Evolutionary conservation across 306 rosid species (phyloP).

Genomic region (Lathyrus tuberosus): DNA sequence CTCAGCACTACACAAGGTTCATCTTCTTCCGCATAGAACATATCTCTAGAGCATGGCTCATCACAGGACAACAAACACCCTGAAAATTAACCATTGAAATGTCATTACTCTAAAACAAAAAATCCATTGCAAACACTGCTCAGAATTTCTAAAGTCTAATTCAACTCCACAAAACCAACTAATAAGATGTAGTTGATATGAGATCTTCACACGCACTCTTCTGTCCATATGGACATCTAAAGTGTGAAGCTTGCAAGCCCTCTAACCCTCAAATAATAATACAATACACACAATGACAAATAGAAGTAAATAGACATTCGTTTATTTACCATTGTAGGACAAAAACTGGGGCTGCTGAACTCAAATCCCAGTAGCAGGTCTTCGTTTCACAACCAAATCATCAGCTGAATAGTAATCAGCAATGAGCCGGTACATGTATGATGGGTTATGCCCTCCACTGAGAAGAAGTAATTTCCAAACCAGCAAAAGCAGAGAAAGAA

Average conservation of each 20-base stretch:
- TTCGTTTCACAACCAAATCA: conserved; percentile 82
- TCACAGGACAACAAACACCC: conserved; percentile 36
- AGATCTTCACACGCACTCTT: not conserved
- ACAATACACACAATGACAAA: not conserved
- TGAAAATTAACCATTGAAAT: conserved; percentile 38
- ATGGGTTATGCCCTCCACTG: conserved; percentile 98
- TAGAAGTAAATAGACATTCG: not conserved
- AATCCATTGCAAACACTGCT: conserved; percentile 16
- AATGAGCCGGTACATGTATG: conserved; percentile 95
- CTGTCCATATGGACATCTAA: not conserved
- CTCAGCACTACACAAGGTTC: conserved; percentile 28
- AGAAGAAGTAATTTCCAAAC: conserved; percentile 39
- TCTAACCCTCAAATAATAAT: conserved; percentile 22
- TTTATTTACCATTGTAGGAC: conserved; percentile 45
- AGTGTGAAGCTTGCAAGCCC: not conserved
- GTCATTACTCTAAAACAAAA: conserved; percentile 21
- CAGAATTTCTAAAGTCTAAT: not conserved
- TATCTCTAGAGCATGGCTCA: conserved; percentile 19
- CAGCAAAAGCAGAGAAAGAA: conserved; percentile 30
- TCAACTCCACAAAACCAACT: not conserved
- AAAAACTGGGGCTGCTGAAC: conserved; percentile 39
- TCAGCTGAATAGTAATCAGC: conserved; percentile 95
- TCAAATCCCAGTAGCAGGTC: conserved; percentile 61
- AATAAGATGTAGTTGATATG: not conserved
- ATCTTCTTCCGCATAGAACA: conserved; percentile 26